phyloP scores from a whole-genome alignment of 139 green algal species.

The Coccomyxa sp. region DNA sequence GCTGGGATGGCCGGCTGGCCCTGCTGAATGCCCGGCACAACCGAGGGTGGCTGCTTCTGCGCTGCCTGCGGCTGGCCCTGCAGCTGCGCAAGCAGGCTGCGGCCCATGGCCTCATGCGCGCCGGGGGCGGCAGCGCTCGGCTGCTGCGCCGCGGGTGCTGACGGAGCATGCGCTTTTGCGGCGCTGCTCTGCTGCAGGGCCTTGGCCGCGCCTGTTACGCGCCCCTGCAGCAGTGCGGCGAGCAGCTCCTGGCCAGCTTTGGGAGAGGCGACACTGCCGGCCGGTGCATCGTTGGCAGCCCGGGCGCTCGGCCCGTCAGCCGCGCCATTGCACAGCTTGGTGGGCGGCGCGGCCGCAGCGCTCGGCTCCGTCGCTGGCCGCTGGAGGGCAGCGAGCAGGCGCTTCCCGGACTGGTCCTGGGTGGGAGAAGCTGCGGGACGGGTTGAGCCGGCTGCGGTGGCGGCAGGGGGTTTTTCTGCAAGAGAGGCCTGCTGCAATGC shows the following conservation, averaged over 20 bases:
- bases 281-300: not conserved
- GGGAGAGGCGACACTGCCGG: not conserved
- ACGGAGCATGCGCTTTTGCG: not conserved
- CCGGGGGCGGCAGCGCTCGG: not conserved
- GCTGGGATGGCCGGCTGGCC: not conserved
- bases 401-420: no score
- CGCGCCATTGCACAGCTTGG: not conserved
- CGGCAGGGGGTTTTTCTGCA: no score
- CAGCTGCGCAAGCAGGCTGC: conserved; percentile 10
- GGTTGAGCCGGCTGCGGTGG: no score
- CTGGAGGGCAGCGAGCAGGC: no score
- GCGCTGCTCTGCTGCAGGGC: not conserved
- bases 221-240: not conserved
- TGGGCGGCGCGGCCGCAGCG: no score
- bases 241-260: not conserved
- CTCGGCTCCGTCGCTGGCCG: not conserved
- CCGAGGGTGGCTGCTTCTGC: not conserved
- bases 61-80: not conserved
- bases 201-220: not conserved
- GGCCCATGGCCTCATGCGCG: not conserved
- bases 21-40: not conserved
- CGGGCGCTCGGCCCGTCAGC: not conserved
- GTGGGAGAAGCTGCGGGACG: no score
- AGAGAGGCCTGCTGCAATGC: no score
- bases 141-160: not conserved